These are phyloP conservation scores for Eragrostis tef DNA, from an alignment of 202 grass and related monocot species.

Conservation along the genomic window DNA sequence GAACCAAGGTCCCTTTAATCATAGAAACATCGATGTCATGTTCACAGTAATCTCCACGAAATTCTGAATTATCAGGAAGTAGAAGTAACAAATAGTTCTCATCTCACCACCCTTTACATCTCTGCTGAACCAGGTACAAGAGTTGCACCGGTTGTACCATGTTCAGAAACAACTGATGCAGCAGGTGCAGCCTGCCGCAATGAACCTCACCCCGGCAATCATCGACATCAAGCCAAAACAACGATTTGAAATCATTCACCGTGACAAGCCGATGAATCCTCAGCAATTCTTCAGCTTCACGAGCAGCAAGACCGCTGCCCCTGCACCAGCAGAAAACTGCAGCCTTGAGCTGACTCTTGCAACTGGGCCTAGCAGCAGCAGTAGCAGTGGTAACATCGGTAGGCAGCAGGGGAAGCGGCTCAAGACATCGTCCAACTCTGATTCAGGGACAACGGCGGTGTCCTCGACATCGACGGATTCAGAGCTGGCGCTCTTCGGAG, in stretches of 20 bases:
- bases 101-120: constrained; percentile 33
- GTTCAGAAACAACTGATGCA: constrained; percentile 53
- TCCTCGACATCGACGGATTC: constrained; percentile 61
- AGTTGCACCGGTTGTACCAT: constrained; percentile 59
- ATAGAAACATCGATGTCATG: too few relatives aligned
- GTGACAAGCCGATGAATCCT: neutral
- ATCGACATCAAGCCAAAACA: neutral
- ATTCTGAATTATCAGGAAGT: neutral
- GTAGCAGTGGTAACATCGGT: neutral
- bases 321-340: constrained; percentile 17
- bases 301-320: neutral
- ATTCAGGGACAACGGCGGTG: constrained; percentile 49
- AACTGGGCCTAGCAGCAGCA: constrained; percentile 38
- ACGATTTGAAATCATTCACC: neutral
- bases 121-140: constrained; percentile 54
- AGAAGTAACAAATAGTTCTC: neutral
- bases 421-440: constrained; percentile 45
- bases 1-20: too few relatives aligned
- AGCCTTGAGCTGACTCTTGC: constrained; percentile 55
- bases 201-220: constrained; percentile 11
- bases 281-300: constrained; percentile 39
- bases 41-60: neutral
- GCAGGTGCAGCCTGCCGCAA: neutral
- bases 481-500: constrained; percentile 40
- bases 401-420: constrained; percentile 35